Evolutionary conservation across 345 rosid species (phyloP).

Genomic region (Mercurialis annua): DNA sequence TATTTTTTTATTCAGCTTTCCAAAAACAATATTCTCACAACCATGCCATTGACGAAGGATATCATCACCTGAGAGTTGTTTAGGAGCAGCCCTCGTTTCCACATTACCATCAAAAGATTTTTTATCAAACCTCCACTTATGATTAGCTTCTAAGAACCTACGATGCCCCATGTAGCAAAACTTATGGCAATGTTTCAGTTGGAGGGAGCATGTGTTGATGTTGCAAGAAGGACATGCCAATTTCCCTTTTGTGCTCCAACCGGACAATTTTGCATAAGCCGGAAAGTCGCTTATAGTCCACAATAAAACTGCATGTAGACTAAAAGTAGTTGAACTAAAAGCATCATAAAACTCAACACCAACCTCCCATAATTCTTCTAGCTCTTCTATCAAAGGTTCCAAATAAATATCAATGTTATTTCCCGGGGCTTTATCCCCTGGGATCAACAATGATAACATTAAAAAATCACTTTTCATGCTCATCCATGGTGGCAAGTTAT

Average conservation of each 20-base stretch:
- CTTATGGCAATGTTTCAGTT: background rate
- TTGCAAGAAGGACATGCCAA: background rate
- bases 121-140: background rate
- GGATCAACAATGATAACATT: background rate
- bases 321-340: background rate
- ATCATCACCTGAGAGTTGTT: background rate
- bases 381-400: background rate
- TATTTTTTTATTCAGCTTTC: background rate
- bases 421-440: background rate
- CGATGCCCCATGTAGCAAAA: background rate
- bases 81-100: background rate
- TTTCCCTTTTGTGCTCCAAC: background rate
- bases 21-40: background rate
- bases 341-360: background rate
- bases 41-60: background rate
- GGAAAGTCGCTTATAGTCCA: background rate
- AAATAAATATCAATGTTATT: slow-evolving; percentile 8
- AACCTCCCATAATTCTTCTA: background rate
- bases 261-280: background rate
- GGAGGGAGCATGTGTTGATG: background rate
- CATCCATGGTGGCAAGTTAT: background rate
- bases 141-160: background rate
- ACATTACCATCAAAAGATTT: background rate
- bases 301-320: background rate
- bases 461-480: background rate